These are phyloP conservation scores for Sonneratia alba DNA, from an alignment of 345 rosid genomes.

Conservation along the genomic window DNA sequence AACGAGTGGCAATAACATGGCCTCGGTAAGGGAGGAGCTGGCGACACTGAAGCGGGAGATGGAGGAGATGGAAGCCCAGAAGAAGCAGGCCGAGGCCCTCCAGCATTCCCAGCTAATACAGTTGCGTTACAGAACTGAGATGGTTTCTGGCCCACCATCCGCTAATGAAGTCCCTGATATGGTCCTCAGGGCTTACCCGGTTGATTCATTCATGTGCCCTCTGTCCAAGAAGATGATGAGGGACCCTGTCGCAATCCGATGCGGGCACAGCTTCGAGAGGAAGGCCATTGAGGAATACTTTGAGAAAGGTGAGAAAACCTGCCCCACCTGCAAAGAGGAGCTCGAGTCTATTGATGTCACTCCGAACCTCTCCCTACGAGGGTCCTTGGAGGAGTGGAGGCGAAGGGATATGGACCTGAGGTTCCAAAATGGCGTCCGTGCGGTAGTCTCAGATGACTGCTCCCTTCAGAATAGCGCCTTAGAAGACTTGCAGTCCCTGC, in stretches of 20 bases:
- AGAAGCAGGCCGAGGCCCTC: slow-evolving; percentile 46
- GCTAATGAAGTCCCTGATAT: slow-evolving; percentile 12
- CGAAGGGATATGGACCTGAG: slow-evolving; percentile 28
- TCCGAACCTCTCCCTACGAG: slow-evolving; percentile 33
- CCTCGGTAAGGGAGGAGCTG: slow-evolving; percentile 31
- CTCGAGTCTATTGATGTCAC: slow-evolving; percentile 28
- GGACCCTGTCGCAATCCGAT: slow-evolving; percentile 39
- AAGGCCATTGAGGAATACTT: slow-evolving; percentile 33
- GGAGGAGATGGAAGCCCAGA: slow-evolving; percentile 36
- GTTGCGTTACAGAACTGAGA: slow-evolving; percentile 30
- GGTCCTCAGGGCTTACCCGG: slow-evolving; percentile 16
- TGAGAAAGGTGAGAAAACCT: slow-evolving; percentile 21
- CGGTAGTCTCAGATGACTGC: slow-evolving; percentile 22
- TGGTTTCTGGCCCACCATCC: slow-evolving; percentile 11
- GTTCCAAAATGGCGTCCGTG: slow-evolving; percentile 27
- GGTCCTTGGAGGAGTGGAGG: slow-evolving; percentile 36
- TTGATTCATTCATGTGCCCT: slow-evolving; percentile 33
- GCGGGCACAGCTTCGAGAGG: slow-evolving; percentile 48
- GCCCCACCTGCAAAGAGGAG: slow-evolving; percentile 36
- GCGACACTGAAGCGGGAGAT: slow-evolving; percentile 33
- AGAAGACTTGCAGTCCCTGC: slow-evolving; percentile 23
- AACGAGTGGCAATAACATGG: slow-evolving; percentile 8
- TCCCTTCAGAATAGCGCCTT: slow-evolving; percentile 24
- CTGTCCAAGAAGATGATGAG: slow-evolving; percentile 35
- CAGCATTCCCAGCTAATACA: slow-evolving; percentile 35